Conservation (phyloP, 2,329 filamentous ascomycete species). For the Rhinocladiella mackenziei region DNA sequence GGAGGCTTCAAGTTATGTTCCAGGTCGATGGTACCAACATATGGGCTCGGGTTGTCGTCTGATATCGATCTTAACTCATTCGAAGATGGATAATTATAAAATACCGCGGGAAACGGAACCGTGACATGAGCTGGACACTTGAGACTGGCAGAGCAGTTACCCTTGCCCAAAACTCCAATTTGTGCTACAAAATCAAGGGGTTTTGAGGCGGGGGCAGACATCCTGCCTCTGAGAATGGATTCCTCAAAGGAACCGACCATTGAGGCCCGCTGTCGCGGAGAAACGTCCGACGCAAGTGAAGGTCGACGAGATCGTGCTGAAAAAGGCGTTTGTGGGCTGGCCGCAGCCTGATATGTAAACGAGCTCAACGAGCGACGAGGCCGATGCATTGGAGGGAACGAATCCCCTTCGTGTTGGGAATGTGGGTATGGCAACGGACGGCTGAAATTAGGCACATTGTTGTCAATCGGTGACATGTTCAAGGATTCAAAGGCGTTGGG, state of each 20-base stretch:
- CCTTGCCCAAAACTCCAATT: conserved; percentile 86
- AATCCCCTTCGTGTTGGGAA: conserved; percentile 53
- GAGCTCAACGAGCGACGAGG: conserved; percentile 70
- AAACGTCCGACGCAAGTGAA: conserved; percentile 69
- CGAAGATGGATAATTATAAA: conserved; percentile 82
- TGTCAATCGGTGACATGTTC: conserved; percentile 40
- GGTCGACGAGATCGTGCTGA: conserved; percentile 57
- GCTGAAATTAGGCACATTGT: conserved; percentile 37
- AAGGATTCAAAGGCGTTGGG: conserved; percentile 55
- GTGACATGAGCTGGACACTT: conserved; percentile 87
- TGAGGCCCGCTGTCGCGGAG: conserved; percentile 79
- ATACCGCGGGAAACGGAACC: conserved; percentile 87
- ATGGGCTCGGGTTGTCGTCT: conserved; percentile 88
- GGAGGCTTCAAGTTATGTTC: conserved; percentile 68
- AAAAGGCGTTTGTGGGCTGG: conserved; percentile 51
- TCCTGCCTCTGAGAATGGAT: conserved; percentile 86
- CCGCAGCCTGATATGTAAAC: conserved; percentile 45
- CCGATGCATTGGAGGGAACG: conserved; percentile 54
- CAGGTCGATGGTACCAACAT: conserved; percentile 88
- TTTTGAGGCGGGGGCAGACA: conserved; percentile 93
- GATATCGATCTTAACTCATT: conserved; percentile 59
- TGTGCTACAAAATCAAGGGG: conserved; percentile 91
- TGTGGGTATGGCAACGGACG: conserved; percentile 38
- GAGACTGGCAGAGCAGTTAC: conserved; percentile 80
- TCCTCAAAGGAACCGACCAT: conserved; percentile 99